A percentile compares a stretch with the other conserved stretches of the same genome.
Evolutionary conservation across 192 early-diverging fungal genomes (phyloP).

Genomic region (Rhizoclosmatium sp.): DNA sequence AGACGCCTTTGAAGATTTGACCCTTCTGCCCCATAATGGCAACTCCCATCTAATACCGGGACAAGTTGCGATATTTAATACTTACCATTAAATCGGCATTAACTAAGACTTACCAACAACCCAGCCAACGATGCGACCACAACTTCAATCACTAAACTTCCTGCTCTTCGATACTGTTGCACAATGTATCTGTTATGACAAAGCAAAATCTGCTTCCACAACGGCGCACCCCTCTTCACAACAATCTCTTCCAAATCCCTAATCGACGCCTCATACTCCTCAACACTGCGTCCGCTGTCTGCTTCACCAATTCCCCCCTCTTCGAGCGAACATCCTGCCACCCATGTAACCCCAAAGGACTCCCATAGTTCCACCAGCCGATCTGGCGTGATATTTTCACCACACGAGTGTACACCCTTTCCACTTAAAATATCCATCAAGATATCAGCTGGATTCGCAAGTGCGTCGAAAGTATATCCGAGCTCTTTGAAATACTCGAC

Average conservation of each 20-base stretch:
- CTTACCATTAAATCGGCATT: neutral
- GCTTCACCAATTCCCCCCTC: neutral
- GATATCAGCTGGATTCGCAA: conserved; percentile 50
- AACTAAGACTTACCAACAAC: conserved; percentile 27
- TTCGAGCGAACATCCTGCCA: conserved; percentile 57
- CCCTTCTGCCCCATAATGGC: conserved; percentile 14
- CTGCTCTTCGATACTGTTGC: conserved; percentile 42
- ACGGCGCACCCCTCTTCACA: conserved; percentile 37
- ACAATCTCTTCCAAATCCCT: conserved; percentile 20
- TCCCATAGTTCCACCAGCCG: conserved; percentile 5
- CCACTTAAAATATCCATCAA: conserved; percentile 57
- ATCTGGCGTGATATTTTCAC: neutral
- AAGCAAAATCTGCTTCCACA: conserved; percentile 39
- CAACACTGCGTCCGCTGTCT: neutral
- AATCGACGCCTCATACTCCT: conserved; percentile 20
- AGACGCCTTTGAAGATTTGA: conserved; percentile 43
- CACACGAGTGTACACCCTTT: neutral
- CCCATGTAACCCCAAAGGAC: conserved; percentile 51
- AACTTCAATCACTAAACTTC: conserved; percentile 48
- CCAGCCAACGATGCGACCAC: conserved; percentile 50
- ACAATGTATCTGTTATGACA: conserved; percentile 47
- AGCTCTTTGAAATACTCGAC: conserved; percentile 44
- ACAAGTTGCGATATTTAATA: neutral
- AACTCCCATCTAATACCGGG: conserved; percentile 16
- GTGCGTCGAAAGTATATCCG: conserved; percentile 27